A percentile compares a stretch with the other conserved stretches of the same genome.
Conservation (phyloP, 202 grass and related monocot species). For the Eragrostis tef region DNA sequence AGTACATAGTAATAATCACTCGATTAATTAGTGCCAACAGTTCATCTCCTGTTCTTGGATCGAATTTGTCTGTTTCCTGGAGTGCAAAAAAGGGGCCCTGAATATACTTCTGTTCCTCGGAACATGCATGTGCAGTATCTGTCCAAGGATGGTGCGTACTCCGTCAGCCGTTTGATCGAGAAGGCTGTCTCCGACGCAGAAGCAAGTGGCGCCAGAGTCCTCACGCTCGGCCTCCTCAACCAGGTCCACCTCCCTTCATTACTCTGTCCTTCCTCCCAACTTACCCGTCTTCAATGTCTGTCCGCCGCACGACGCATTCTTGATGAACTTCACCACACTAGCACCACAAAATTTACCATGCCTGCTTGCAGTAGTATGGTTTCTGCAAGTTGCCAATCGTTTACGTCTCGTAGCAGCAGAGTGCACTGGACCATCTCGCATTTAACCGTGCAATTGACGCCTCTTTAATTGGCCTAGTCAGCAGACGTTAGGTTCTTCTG, state of each 20-base stretch:
- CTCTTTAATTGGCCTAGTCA: not conserved
- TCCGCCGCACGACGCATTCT: not conserved
- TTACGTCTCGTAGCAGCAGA: not conserved
- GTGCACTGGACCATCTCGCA: not conserved
- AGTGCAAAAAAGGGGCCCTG: no score
- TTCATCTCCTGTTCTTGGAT: no score
- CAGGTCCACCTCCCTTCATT: slow-evolving; percentile 43
- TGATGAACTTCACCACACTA: not conserved
- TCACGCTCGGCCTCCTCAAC: slow-evolving; percentile 77
- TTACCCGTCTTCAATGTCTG: not conserved
- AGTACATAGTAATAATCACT: no score
- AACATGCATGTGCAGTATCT: slow-evolving; percentile 54
- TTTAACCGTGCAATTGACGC: not conserved
- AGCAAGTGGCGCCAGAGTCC: slow-evolving; percentile 60
- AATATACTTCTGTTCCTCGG: no score
- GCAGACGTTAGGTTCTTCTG: not conserved
- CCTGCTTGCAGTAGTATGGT: not conserved
- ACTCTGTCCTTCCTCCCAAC: not conserved
- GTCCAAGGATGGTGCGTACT: slow-evolving; percentile 34
- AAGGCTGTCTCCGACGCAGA: slow-evolving; percentile 73
- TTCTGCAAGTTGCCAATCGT: not conserved
- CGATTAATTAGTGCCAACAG: no score
- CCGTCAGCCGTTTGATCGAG: slow-evolving; percentile 58
- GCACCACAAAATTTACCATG: not conserved
- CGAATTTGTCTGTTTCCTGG: no score